Evolutionary conservation across 495 filamentous ascomycete species (phyloP).

Genomic region (Chaetomidium leptoderma): DNA sequence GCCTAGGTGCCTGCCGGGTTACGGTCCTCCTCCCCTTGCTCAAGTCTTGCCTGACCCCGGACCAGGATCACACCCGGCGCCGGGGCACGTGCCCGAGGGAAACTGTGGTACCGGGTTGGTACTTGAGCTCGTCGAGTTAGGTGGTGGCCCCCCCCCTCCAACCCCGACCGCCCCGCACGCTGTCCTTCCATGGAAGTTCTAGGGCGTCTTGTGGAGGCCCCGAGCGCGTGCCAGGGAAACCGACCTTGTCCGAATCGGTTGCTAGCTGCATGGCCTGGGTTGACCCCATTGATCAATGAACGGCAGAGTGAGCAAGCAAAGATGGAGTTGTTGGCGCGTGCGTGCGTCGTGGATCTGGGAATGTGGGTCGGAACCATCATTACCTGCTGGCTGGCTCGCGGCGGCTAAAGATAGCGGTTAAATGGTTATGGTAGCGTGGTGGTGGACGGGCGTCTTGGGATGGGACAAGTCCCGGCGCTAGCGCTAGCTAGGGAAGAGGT

Average conservation of each 20-base stretch:
- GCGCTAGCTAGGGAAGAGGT: conserved; percentile 10
- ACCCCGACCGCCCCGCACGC: background rate
- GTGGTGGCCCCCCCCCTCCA: no score
- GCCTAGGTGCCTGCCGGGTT: no score
- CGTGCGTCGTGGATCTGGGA: no score
- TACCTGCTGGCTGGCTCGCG: background rate
- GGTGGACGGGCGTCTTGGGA: background rate
- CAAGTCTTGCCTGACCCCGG: no score
- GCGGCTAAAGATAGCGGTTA: conserved; percentile 18
- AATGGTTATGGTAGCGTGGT: background rate
- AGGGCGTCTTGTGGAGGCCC: background rate
- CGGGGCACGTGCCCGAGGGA: no score
- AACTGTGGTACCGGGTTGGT: no score
- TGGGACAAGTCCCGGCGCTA: conserved; percentile 19
- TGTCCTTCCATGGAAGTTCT: conserved; percentile 1
- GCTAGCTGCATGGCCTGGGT: background rate
- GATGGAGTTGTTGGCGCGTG: no score
- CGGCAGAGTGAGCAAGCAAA: background rate
- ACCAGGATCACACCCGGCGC: no score
- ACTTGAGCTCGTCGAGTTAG: no score
- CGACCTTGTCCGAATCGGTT: background rate
- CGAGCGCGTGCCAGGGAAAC: background rate
- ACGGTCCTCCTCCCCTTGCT: no score
- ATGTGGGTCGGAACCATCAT: conserved; percentile 1
- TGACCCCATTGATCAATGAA: conserved; percentile 3